Evolutionary conservation across 768 basidiomycete species (phyloP), one percentile per base, ranked within the genome.

Genomic region (Cystofilobasidium ferigula): DNA sequence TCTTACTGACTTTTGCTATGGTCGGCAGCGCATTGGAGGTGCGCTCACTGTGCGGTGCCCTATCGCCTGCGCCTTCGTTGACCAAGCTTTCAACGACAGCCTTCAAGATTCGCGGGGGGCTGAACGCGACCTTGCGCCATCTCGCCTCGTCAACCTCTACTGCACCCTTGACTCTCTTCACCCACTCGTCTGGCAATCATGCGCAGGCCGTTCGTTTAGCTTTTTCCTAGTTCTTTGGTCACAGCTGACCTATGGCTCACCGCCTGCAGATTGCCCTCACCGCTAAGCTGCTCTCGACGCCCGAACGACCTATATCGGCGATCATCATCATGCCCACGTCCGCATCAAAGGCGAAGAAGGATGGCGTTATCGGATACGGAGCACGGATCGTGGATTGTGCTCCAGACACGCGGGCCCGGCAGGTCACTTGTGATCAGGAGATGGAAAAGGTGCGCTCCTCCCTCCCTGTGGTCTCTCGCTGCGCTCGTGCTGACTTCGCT

Each of bases 251-350:
- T 3, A 7, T 18, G 24, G 9, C 7, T 7, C 24, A 3, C 7
- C 7, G 6, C 48, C 26, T 51, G 9, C 6, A 54, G 51, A 54
- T 54, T 13, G 51, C 51, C 6, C 51, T 54, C 10, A 54, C 51
- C 28, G 51, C 51, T 18, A 54, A 54, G 51, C 51, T 54, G 12
- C 51, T 58, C 20, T 58, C 57, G 26, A 58, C 57, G 24, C 57
- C 57, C 24, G 57, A 58, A 16, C 57, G 57, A 14, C 57, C 57
- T 4, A 58, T 58, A 13, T 20, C 18, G 7, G 57, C 57, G 40
- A 58, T 35, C 30, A 58, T 58, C 40, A 58, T 58, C 40, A 58
- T 58, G 57, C 57, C 57, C 9, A 38, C 57, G 24, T 34, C 28
- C 35, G 57, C 35, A 2, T 38, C 35, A 3, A 28, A 58, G 40